phyloP scores from a whole-genome alignment of 1,284 basidiomycete species.

The Ustilago hordei region DNA sequence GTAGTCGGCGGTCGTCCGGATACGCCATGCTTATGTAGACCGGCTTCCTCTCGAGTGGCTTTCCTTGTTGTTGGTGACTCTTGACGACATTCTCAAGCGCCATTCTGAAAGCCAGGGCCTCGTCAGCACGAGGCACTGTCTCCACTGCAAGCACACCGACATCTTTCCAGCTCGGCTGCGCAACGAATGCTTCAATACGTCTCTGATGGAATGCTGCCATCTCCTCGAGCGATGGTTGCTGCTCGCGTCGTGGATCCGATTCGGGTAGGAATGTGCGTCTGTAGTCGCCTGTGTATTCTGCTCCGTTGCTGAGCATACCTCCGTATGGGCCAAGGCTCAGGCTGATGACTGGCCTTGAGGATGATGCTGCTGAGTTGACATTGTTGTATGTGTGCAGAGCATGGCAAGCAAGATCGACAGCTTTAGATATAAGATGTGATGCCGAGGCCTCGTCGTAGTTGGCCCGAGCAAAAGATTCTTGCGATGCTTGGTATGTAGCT shows the following conservation, averaged over 20 bases:
- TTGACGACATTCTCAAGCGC: constrained; percentile 46
- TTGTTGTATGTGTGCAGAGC: constrained; percentile 31
- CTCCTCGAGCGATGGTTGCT: constrained; percentile 41
- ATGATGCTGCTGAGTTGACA: not conserved
- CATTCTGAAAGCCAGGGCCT: constrained; percentile 54
- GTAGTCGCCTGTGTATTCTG: constrained; percentile 64
- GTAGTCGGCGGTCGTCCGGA: constrained; percentile 46
- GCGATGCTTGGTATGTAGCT: constrained; percentile 60
- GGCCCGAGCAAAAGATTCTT: constrained; percentile 49
- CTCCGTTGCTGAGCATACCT: constrained; percentile 57
- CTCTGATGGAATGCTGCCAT: constrained; percentile 56
- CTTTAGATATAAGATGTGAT: constrained; percentile 50
- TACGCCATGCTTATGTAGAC: constrained; percentile 57
- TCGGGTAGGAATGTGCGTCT: constrained; percentile 35
- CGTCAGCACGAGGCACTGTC: constrained; percentile 61
- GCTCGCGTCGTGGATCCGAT: constrained; percentile 27
- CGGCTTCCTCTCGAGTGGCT: constrained; percentile 41
- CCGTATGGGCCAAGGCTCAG: constrained; percentile 63
- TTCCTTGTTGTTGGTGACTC: constrained; percentile 23
- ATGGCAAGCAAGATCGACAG: constrained; percentile 53
- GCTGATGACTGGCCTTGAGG: constrained; percentile 37
- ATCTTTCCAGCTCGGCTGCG: constrained; percentile 36
- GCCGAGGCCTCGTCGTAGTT: constrained; percentile 38
- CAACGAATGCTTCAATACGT: constrained; percentile 43
- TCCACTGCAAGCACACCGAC: constrained; percentile 62